Conservation (phyloP, 2,329 filamentous ascomycete genomes). For the Fusarium euwallaceae region DNA sequence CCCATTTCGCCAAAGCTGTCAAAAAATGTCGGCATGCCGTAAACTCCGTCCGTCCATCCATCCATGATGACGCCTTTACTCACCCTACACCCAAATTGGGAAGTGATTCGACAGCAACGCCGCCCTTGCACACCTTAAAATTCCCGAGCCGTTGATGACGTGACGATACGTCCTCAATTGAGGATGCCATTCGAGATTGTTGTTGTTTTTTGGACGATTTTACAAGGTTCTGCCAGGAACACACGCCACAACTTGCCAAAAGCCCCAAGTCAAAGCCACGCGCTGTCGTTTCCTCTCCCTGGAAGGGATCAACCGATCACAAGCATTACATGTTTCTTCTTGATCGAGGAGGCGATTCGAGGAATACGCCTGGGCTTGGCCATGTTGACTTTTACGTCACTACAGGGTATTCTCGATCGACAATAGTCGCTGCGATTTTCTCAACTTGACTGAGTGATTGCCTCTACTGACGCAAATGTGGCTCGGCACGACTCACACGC, state of each 20-base stretch:
- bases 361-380: slow-evolving; percentile 26
- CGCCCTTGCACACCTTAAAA: slow-evolving; percentile 4
- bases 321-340: slow-evolving; percentile 11
- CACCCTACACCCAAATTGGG: neutral
- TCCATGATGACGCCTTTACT: slow-evolving; percentile 10
- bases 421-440: neutral
- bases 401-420: slow-evolving; percentile 25
- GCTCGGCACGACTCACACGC: neutral
- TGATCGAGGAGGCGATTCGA: slow-evolving; percentile 14
- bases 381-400: slow-evolving; percentile 25
- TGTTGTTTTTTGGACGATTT: neutral
- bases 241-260: slow-evolving; percentile 23
- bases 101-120: neutral
- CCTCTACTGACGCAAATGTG: slow-evolving; percentile 18
- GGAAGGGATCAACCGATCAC: slow-evolving; percentile 30
- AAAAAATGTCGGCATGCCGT: slow-evolving; percentile 6
- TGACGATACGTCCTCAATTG: neutral
- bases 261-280: slow-evolving; percentile 18
- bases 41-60: slow-evolving; percentile 25
- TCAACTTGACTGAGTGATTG: neutral
- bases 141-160: slow-evolving; percentile 25
- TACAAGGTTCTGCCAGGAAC: slow-evolving; percentile 11
- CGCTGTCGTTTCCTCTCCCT: slow-evolving; percentile 11
- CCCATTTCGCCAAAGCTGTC: neutral
- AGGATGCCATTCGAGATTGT: slow-evolving; percentile 24